Base-by-base conservation (phyloP, 2,329 filamentous ascomycete genomes). In the Aspergillus carbonarius region DNA sequence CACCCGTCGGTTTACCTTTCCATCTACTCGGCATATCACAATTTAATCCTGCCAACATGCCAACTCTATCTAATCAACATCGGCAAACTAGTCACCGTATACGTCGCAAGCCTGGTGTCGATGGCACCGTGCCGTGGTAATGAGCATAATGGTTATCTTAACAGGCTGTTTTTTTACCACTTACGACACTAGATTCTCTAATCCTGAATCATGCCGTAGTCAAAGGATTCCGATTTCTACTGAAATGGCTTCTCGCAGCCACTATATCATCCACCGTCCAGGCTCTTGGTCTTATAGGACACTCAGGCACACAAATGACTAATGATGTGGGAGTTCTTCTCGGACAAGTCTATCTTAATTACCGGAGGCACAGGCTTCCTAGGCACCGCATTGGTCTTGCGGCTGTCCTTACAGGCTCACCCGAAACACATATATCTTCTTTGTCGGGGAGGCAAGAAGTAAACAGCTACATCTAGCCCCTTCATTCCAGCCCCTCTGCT, bases 291-390 rank as follows among this genome's bases (percentile, higher is more conserved):
- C 30, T 15, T 10, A 10, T 15, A 47, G 23, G 15, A 30, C 23
- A 47, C 23, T 30, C 42, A 30, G 15, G 13, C 25, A 2, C 8
- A 10, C 44, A 32, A 10, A 48, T 17, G 13, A 37, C 48, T 10
- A 32, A 37, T 10, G 3, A 65, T 67, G 63, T 66, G 64, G 64
- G 52, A 62, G 0, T 64, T 60, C 17, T 65, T 58, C 18, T 34
- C 52, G 2, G 50, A 46, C 4, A 61, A 63, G 17, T n/a, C 50
- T 2, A 27, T 64, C 12, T 57, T 65, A 18, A 25, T 67, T 3
- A 67, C 65, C 1, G 65, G 65, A 10, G 58, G 50, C 4, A 61
- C 63, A 0, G 63, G 65, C 2, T 65, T 64, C 32, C 37, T 67
- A 25, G 65, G 63, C 3, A 64, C 60, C 1, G 58, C 60, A 1